A percentile compares a stretch with the other conserved stretches of the same genome.
Evolutionary conservation across 768 basidiomycete genomes (phyloP).

Genomic region (Serendipita vermifera): DNA sequence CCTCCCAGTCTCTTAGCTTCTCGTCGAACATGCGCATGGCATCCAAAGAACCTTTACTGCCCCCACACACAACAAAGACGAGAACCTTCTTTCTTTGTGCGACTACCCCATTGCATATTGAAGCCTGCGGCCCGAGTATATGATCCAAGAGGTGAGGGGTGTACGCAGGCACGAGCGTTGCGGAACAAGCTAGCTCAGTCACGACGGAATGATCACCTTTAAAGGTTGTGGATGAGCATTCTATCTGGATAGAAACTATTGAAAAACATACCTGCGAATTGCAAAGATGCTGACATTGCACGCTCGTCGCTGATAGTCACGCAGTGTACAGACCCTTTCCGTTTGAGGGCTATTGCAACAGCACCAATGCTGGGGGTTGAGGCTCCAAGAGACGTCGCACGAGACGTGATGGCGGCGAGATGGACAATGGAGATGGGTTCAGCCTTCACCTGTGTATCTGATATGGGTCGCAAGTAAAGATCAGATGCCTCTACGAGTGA

Average conservation of each 20-base stretch:
- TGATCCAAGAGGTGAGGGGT: slow-evolving; percentile 40
- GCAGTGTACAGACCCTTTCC: slow-evolving; percentile 42
- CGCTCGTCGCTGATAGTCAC: slow-evolving; percentile 55
- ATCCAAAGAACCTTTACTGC: slow-evolving; percentile 49
- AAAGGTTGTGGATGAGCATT: background rate
- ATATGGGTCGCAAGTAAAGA: slow-evolving; percentile 26
- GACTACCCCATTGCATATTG: too few relatives aligned
- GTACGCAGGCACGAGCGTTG: slow-evolving; percentile 56
- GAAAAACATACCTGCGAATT: slow-evolving; percentile 42
- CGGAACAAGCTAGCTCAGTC: slow-evolving; percentile 61
- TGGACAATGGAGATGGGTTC: slow-evolving; percentile 43
- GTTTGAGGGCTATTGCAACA: slow-evolving; percentile 50
- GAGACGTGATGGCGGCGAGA: slow-evolving; percentile 44
- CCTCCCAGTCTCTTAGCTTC: slow-evolving; percentile 25
- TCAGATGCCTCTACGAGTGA: slow-evolving; percentile 26
- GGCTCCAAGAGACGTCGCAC: slow-evolving; percentile 60
- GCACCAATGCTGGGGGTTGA: slow-evolving; percentile 48
- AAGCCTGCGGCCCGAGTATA: slow-evolving; percentile 26
- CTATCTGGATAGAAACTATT: background rate
- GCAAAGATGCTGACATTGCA: slow-evolving; percentile 44
- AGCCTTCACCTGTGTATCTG: slow-evolving; percentile 31
- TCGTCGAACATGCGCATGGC: slow-evolving; percentile 39
- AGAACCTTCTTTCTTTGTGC: slow-evolving; percentile 21
- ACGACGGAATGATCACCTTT: slow-evolving; percentile 64
- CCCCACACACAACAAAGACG: slow-evolving; percentile 61